Evolutionary conservation across 2,329 filamentous ascomycete genomes (phyloP).

Genomic region (Stromatinia cepivora): DNA sequence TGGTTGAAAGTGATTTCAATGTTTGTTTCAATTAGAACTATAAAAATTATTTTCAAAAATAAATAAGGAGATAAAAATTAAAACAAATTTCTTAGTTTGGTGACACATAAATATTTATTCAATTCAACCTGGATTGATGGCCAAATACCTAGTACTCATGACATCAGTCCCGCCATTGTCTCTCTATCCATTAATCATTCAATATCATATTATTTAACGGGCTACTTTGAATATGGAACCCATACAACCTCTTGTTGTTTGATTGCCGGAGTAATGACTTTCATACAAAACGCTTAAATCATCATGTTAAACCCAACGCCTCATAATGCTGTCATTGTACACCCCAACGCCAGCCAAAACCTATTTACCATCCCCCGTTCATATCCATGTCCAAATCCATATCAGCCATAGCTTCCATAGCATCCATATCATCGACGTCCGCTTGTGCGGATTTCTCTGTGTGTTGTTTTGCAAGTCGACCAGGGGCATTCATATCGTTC

Average conservation of each 20-base stretch:
- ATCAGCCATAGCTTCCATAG: slow-evolving; percentile 62
- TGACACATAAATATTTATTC: neutral
- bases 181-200: neutral
- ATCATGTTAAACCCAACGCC: slow-evolving; percentile 20
- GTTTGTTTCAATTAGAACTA: neutral
- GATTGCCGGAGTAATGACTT: neutral
- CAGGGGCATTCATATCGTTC: slow-evolving; percentile 31
- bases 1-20: neutral
- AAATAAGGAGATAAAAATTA: too few species aligned
- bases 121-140: neutral
- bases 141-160: neutral
- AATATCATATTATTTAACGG: neutral
- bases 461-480: slow-evolving; percentile 11
- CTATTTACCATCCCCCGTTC: slow-evolving; percentile 18
- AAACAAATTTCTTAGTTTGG: too few species aligned
- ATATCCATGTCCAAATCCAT: slow-evolving; percentile 56
- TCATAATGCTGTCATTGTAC: slow-evolving; percentile 14
- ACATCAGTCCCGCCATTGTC: neutral
- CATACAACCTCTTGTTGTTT: neutral
- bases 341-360: slow-evolving; percentile 8
- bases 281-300: neutral
- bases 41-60: neutral
- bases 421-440: slow-evolving; percentile 34
- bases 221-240: neutral
- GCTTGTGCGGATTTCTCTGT: slow-evolving; percentile 30